These are phyloP conservation scores for Dipodascus albidus DNA, from an alignment of 805 yeast species.

Conservation along the genomic window DNA sequence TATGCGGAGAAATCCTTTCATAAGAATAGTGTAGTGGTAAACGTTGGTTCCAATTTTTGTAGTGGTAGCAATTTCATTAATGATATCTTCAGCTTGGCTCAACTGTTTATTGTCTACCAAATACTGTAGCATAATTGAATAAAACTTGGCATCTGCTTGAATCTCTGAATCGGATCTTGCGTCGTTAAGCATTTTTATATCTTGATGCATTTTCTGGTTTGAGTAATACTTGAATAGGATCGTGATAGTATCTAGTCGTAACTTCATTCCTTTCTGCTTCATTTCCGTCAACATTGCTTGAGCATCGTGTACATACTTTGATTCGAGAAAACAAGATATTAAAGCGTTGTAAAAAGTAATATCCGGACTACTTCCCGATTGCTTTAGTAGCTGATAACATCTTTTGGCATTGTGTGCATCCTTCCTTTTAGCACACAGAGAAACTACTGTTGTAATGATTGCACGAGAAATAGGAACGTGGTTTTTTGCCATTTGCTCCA, in stretches of 20 bases:
- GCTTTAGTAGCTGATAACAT: conserved; percentile 20
- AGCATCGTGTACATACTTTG: conserved; percentile 23
- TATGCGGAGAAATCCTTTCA: conserved; percentile 11
- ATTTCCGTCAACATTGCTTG: conserved; percentile 22
- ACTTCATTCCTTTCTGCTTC: conserved; percentile 7
- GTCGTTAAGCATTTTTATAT: conserved; percentile 3
- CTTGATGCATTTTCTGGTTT: not conserved
- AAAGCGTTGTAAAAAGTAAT: conserved; percentile 23
- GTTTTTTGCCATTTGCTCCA: conserved; percentile 15
- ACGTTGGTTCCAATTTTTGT: conserved; percentile 8
- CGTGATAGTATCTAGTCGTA: conserved; percentile 17
- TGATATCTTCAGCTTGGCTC: conserved; percentile 12
- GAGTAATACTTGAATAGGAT: conserved; percentile 15
- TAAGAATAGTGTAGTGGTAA: conserved; percentile 19
- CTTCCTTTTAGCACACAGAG: conserved; percentile 20
- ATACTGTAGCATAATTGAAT: not conserved
- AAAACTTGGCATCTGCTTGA: not conserved
- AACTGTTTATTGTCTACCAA: not conserved
- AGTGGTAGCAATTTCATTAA: conserved; percentile 17
- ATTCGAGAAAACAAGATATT: conserved; percentile 21
- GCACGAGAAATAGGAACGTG: conserved; percentile 14
- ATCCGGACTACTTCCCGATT: conserved; percentile 15
- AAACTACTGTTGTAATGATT: conserved; percentile 18
- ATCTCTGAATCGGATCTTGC: not conserved
- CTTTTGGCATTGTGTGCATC: conserved; percentile 19